Evolutionary conservation across 306 rosid species (phyloP).

Genomic region (Quercus ilex): DNA sequence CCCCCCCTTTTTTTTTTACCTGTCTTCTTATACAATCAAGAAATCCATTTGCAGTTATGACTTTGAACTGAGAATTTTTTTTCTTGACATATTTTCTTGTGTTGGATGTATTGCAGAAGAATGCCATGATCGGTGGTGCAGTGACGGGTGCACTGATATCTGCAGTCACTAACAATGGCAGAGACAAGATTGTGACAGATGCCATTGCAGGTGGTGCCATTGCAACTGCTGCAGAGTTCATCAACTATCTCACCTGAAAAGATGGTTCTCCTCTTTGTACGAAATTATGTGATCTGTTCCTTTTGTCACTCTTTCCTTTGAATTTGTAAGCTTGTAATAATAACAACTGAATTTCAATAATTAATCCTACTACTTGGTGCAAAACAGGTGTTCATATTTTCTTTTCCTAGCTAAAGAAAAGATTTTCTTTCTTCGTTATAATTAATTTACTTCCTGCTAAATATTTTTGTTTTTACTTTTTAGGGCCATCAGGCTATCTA

Average conservation of each 20-base stretch:
- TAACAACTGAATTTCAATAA: neutral
- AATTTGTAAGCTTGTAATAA: neutral
- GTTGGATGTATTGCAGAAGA: slow-evolving; percentile 59
- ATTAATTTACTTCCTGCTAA: neutral
- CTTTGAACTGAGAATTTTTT: slow-evolving; percentile 17
- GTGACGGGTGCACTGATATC: slow-evolving; percentile 81
- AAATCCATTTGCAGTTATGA: neutral
- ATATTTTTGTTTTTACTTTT: neutral
- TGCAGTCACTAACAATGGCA: slow-evolving; percentile 33
- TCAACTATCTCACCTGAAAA: slow-evolving; percentile 71
- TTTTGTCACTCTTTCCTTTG: neutral
- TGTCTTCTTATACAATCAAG: neutral
- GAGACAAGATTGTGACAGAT: slow-evolving; percentile 53
- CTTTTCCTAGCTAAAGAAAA: neutral
- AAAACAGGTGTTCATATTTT: neutral
- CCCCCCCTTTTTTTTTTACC: neutral
- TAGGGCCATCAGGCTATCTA: neutral
- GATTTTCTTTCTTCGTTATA: neutral
- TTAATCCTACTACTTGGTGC: neutral
- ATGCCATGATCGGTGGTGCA: slow-evolving; percentile 90
- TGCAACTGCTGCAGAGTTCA: slow-evolving; percentile 85
- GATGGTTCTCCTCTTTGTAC: neutral
- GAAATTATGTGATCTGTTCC: neutral
- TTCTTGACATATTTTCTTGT: neutral
- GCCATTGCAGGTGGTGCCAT: slow-evolving; percentile 90